These are phyloP conservation scores for Torulaspora microellipsoides DNA, from an alignment of 805 yeast genomes.

Conservation along the genomic window DNA sequence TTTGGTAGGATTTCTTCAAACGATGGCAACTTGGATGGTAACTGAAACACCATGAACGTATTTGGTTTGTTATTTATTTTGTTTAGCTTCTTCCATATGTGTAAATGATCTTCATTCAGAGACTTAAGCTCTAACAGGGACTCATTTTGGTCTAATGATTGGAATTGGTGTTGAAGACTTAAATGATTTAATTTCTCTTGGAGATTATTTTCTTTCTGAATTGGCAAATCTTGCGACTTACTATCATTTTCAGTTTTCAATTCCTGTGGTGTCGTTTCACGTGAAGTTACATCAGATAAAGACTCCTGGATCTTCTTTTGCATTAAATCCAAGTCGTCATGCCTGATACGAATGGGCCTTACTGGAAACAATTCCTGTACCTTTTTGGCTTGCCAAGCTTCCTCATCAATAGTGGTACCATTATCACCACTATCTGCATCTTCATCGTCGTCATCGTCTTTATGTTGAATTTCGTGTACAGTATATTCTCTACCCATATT, in stretches of 20 bases:
- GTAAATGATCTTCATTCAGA: conserved; percentile 38
- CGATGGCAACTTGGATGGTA: conserved; percentile 37
- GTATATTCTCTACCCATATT: conserved; percentile 61
- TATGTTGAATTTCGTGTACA: conserved; percentile 35
- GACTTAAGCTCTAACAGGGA: conserved; percentile 36
- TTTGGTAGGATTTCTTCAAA: conserved; percentile 25
- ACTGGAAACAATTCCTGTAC: conserved; percentile 55
- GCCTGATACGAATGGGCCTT: conserved; percentile 55
- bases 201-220: conserved; percentile 25
- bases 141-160: conserved; percentile 33
- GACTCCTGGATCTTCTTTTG: conserved; percentile 32
- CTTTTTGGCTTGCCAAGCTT: conserved; percentile 22
- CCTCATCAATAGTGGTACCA: conserved; percentile 26
- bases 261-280: conserved; percentile 28
- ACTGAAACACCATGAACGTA: conserved; percentile 37
- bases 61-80: conserved; percentile 33
- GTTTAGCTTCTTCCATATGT: conserved; percentile 30
- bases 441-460: conserved; percentile 17
- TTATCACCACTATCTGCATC: conserved; percentile 20
- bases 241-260: conserved; percentile 10
- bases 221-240: conserved; percentile 12
- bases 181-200: conserved; percentile 30
- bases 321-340: conserved; percentile 36
- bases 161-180: conserved; percentile 26
- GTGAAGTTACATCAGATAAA: conserved; percentile 22